Evolutionary conservation across 805 yeast genomes (phyloP), one percentile per base, ranked within the genome.

Genomic region (Teunomyces kruisii): DNA sequence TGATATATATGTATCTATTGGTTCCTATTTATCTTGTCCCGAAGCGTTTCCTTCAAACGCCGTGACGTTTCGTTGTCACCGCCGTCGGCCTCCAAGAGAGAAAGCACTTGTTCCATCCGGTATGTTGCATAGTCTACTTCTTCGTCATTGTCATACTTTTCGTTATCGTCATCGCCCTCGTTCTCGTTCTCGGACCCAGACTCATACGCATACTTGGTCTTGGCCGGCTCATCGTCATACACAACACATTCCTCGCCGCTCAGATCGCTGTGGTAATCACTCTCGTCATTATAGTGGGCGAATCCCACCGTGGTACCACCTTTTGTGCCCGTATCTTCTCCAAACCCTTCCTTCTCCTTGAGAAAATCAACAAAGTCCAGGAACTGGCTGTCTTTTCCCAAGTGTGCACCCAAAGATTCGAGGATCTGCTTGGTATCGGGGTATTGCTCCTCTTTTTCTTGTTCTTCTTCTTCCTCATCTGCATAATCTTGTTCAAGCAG

Each of bases 251-350:
- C 48, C 1, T 17, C 42, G 26, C 38, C 47, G 19, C 43, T 44
- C 40, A 29, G 40, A 24, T 41, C 47, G n/a, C 45, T 44, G 4
- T 36, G 38, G 27, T 50, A 50, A 17, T 50, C 54, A 22, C 52
- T 50, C 22, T 51, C 55, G 31, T 51, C 51, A 24, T 51, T 51
- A 26, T 51, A 51, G 12, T 37, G 13, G 28, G 15, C 19, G 39
- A 28, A 43, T 4, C 22, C 22, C 3, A 19, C 22, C 22, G 22
- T 19, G 22, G 22, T 6, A 19, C 22, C 6, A 6, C 22, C 22
- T 3, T 19, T 19, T 3, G 22, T 19, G 3, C 22, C 22, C 6
- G 6, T 6, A 19, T 9, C 22, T 6, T 30, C 27, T 13, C 33
- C 33, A 15, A 26, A 33, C 6, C 27, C 31, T 15, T 38, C 39